Evolutionary conservation across 768 basidiomycete genomes (phyloP).

Genomic region (Trichaptum fuscoviolaceum): DNA sequence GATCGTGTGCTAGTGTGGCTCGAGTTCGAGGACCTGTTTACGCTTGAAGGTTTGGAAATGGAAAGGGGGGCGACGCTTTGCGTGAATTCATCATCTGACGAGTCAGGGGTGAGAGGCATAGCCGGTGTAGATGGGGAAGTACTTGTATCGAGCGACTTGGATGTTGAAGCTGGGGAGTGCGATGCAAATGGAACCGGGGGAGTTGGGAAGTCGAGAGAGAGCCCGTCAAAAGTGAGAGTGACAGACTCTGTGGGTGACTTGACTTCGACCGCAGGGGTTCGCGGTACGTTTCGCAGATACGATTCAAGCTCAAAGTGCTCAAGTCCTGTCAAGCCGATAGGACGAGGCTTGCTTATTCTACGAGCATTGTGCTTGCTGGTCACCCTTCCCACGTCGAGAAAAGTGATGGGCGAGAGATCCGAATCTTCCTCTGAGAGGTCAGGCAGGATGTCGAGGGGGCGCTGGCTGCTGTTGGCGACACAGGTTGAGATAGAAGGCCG

Average conservation of each 20-base stretch:
- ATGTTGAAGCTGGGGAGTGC: neutral
- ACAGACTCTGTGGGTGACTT: neutral
- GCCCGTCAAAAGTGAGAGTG: constrained; percentile 2
- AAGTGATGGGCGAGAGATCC: constrained; percentile 1
- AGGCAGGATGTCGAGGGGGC: neutral
- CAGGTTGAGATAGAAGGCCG: neutral
- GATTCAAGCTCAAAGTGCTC: constrained; percentile 2
- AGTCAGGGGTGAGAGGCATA: neutral
- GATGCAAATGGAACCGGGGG: neutral
- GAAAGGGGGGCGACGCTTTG: neutral
- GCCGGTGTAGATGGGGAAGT: neutral
- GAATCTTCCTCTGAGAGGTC: constrained; percentile 4
- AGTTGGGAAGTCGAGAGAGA: constrained; percentile 2
- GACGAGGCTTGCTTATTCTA: constrained; percentile 2
- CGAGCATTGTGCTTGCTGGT: neutral
- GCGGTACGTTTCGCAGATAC: neutral
- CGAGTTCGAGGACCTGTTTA: neutral
- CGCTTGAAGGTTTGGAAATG: neutral
- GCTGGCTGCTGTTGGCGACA: neutral
- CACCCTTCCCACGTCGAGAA: neutral
- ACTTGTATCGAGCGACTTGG: neutral
- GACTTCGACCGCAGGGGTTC: neutral
- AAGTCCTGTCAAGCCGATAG: neutral
- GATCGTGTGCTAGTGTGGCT: neutral
- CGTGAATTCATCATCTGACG: neutral